These are phyloP conservation scores for Auxenochlorella pyrenoidosa DNA, from an alignment of 139 green algal species.

Conservation along the genomic window DNA sequence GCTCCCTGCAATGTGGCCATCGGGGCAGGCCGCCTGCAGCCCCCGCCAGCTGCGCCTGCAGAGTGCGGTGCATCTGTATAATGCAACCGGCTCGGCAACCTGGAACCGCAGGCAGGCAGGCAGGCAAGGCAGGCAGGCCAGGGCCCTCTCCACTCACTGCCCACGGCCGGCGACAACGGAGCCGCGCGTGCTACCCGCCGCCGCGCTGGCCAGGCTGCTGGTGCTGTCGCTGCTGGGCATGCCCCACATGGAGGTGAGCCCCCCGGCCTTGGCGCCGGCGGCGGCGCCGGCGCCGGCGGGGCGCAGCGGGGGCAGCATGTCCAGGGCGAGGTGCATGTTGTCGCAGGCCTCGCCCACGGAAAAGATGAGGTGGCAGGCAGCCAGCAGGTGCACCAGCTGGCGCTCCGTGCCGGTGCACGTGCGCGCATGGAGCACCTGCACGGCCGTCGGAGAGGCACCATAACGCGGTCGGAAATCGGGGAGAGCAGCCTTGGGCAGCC, in stretches of 20 bases:
- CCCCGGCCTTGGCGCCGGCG: not conserved
- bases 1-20: too few species aligned
- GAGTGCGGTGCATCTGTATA: too few species aligned
- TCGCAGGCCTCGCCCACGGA: slow-evolving; percentile 3
- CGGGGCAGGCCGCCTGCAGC: too few species aligned
- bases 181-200: too few species aligned
- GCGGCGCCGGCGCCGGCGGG: not conserved
- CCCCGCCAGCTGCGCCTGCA: too few species aligned
- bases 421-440: slow-evolving; percentile 44
- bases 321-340: slow-evolving; percentile 37
- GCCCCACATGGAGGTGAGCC: not conserved
- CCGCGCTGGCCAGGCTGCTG: not conserved
- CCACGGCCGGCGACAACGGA: not conserved
- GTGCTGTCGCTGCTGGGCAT: slow-evolving; percentile 5
- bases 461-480: too few species aligned
- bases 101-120: too few species aligned
- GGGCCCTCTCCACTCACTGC: not conserved
- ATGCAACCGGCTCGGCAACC: too few species aligned
- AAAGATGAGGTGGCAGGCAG: slow-evolving; percentile 52
- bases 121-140: not conserved
- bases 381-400: slow-evolving; percentile 39
- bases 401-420: slow-evolving; percentile 42
- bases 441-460: not conserved
- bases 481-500: too few species aligned
- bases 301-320: slow-evolving; percentile 36